Evolutionary conservation across 116 monocot genomes (phyloP), one percentile per base, ranked within the genome.

Genomic region (Papilionanthe hybrid): DNA sequence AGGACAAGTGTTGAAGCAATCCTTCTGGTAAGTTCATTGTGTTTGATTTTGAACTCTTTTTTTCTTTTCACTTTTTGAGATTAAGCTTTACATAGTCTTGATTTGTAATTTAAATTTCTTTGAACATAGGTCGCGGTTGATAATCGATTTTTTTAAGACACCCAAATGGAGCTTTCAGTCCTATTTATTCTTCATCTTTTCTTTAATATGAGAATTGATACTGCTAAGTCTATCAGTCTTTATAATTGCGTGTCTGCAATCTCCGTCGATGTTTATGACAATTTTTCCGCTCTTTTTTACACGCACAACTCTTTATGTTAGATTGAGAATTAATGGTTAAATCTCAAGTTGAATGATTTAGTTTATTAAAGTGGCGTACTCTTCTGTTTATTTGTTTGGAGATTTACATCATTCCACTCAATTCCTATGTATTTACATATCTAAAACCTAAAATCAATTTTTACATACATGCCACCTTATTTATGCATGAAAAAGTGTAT

Each of bases 1-100:
- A 87, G 95, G 48, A 95, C 91, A 32, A 95, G 95, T n/a, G 95
- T 95, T 41, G 95, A 95, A 66, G 95, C 86, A 43, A 91, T 95
- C 78, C 71, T 95, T 76, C 75, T 95, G 89, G 95, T 95, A 84
- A 72, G 42, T 60, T n/a, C 18, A 37, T 69, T 69, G 32, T 18
- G 32, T 4, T 30, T 12, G 69, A 69, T 69, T 41, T 37, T 69
- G 69, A 69, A 15, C 37, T 32, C 4, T 69, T 32, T 69, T 37
- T 4, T 37, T 37, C 37, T 15, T 69, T 37, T 32, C 25, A 23
- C 0, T 63, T 63, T 63, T 63, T 63, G n/a, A 12, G 3, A 25
- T 25, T 69, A 69, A 65, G 17, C 65, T 65, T 13, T 65, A 9
- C 8, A 65, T 27, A 65, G 7, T 25, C 65, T 65, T 65, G 27